These are phyloP conservation scores for Blastobotrys attinorum DNA, from an alignment of 805 yeast species.

Conservation along the genomic window DNA sequence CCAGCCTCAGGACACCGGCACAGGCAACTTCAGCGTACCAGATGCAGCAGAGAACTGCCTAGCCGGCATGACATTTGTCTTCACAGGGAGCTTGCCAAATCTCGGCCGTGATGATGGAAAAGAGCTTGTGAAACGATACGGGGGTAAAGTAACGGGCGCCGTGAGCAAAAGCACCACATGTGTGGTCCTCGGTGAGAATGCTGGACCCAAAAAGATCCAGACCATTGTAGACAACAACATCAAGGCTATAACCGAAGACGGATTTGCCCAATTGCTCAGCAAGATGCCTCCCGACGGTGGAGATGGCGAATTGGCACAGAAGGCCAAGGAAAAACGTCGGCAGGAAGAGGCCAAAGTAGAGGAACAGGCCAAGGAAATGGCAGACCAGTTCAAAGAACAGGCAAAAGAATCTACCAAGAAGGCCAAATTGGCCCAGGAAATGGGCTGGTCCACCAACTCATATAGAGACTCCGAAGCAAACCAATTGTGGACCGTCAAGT, in stretches of 20 bases:
- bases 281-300: slow-evolving; percentile 94
- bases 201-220: slow-evolving; percentile 90
- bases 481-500: slow-evolving; percentile 85
- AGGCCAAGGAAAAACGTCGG: slow-evolving; percentile 60
- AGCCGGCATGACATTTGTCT: slow-evolving; percentile 82
- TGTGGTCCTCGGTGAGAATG: slow-evolving; percentile 90
- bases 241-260: slow-evolving; percentile 81
- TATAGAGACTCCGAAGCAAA: slow-evolving; percentile 4
- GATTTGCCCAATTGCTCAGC: slow-evolving; percentile 63
- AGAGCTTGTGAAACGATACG: slow-evolving; percentile 70
- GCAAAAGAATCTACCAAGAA: slow-evolving; percentile 20
- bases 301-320: slow-evolving; percentile 65
- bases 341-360: slow-evolving; percentile 54
- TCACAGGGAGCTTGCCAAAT: slow-evolving; percentile 82
- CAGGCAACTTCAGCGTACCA: slow-evolving; percentile 46
- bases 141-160: slow-evolving; percentile 79
- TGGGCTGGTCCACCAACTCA: background rate
- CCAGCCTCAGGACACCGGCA: slow-evolving; percentile 23
- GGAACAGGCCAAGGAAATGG: slow-evolving; percentile 43
- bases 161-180: slow-evolving; percentile 79
- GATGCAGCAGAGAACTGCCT: slow-evolving; percentile 81
- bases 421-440: slow-evolving; percentile 11
- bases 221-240: slow-evolving; percentile 65
- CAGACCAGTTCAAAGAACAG: slow-evolving; percentile 37
- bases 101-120: slow-evolving; percentile 72